These are phyloP conservation scores for Plectranthus barbatus DNA, from an alignment of 257 asterid genomes.

Conservation along the genomic window DNA sequence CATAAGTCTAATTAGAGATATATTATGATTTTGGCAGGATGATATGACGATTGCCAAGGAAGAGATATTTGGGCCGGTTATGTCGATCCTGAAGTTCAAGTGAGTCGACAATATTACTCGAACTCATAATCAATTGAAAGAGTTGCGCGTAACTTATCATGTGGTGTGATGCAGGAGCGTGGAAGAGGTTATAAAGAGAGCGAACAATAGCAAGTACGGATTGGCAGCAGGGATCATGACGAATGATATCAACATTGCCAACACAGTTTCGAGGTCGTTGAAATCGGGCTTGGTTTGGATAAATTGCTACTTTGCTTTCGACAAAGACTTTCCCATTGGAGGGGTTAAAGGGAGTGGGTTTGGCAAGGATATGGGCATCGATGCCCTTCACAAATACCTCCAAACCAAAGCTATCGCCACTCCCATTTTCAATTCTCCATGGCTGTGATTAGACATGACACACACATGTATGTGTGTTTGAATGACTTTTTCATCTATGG, in stretches of 20 bases:
- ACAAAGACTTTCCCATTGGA: slow-evolving; percentile 46
- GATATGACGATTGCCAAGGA: slow-evolving; percentile 60
- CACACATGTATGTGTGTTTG: no score
- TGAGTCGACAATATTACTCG: no score
- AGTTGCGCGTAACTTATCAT: no score
- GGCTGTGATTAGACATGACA: slow-evolving; percentile 71
- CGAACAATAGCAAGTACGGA: no score
- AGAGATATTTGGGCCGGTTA: slow-evolving; percentile 75
- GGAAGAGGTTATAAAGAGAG: slow-evolving; percentile 76
- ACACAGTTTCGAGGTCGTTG: no score
- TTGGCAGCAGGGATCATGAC: no score
- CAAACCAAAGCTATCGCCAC: slow-evolving; percentile 55
- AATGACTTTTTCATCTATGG: no score
- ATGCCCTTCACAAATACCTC: slow-evolving; percentile 49
- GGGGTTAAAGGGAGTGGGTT: slow-evolving; percentile 74
- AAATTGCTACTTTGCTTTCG: slow-evolving; percentile 63
- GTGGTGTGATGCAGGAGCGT: slow-evolving; percentile 32
- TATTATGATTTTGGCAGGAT: slow-evolving; percentile 24
- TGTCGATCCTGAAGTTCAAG: slow-evolving; percentile 64
- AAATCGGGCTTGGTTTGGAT: slow-evolving; percentile 66
- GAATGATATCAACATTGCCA: no score
- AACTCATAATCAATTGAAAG: no score
- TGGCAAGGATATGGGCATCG: slow-evolving; percentile 59
- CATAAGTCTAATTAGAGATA: no score
- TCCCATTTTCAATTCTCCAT: slow-evolving; percentile 65